Evolutionary conservation across 2,329 filamentous ascomycete species (phyloP).

Genomic region (Hymenoscyphus repandus): DNA sequence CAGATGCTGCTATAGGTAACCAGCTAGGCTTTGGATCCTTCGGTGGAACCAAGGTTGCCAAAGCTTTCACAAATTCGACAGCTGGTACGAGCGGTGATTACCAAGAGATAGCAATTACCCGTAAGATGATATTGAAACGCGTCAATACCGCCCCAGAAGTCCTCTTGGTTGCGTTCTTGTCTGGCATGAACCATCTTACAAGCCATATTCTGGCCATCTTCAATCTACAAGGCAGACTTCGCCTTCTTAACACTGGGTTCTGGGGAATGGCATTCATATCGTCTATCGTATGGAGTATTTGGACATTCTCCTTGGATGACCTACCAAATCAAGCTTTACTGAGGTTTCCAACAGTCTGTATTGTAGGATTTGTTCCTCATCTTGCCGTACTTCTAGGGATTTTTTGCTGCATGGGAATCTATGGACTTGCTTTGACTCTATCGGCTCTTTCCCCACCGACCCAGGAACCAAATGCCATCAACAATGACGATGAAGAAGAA

Average conservation of each 20-base stretch:
- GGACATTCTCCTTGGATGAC: constrained; percentile 57
- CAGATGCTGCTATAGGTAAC: constrained; percentile 79
- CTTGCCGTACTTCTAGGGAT: constrained; percentile 82
- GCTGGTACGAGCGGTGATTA: constrained; percentile 22
- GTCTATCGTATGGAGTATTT: constrained; percentile 73
- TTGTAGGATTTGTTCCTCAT: constrained; percentile 92
- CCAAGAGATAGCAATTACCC: constrained; percentile 46
- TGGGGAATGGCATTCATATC: constrained; percentile 90
- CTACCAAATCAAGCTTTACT: constrained; percentile 61
- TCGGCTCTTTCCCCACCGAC: constrained; percentile 51
- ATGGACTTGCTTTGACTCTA: constrained; percentile 67
- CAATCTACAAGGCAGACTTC: constrained; percentile 70
- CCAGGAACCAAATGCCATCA: constrained; percentile 8
- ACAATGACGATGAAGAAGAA: constrained; percentile 36
- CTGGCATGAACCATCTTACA: constrained; percentile 79
- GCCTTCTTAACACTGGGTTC: constrained; percentile 81
- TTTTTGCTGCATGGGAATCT: constrained; percentile 68
- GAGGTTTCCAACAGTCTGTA: constrained; percentile 88
- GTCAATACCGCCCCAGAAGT: constrained; percentile 90
- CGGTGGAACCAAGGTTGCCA: constrained; percentile 24
- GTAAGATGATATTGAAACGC: constrained; percentile 66
- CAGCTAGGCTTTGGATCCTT: constrained; percentile 67
- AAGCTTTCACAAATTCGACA: constrained; percentile 17
- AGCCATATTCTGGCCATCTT: constrained; percentile 80
- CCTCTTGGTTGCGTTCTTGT: constrained; percentile 80